phyloP scores from a whole-genome alignment of 2,329 filamentous ascomycete species.

The Cordyceps fumosorosea region DNA sequence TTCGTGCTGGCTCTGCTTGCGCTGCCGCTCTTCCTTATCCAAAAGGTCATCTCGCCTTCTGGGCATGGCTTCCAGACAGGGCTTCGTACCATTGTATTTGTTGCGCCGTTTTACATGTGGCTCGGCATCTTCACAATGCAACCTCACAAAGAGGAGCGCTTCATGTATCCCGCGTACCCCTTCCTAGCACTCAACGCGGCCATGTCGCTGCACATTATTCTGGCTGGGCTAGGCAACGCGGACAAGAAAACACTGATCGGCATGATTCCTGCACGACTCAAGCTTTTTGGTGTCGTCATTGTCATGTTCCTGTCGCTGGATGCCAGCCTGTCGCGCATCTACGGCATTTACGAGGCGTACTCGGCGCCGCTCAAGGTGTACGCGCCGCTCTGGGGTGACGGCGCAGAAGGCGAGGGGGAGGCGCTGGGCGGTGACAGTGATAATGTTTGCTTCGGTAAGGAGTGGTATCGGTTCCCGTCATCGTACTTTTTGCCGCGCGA shows the following conservation, averaged over 20 bases:
- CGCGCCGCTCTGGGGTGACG: constrained; percentile 53
- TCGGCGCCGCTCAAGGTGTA: constrained; percentile 72
- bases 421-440: constrained; percentile 55
- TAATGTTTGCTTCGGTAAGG: constrained; percentile 83
- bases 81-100: constrained; percentile 69
- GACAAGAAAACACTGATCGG: constrained; percentile 61
- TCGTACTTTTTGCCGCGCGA: constrained; percentile 84
- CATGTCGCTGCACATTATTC: constrained; percentile 71
- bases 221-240: constrained; percentile 66
- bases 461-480: constrained; percentile 96
- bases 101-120: constrained; percentile 91
- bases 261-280: constrained; percentile 68
- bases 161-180: constrained; percentile 97
- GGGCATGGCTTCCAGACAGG: constrained; percentile 60
- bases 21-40: constrained; percentile 67
- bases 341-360: constrained; percentile 76
- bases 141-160: constrained; percentile 95
- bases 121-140: constrained; percentile 84
- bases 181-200: constrained; percentile 85
- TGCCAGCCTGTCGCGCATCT: constrained; percentile 62
- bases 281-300: constrained; percentile 55
- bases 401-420: constrained; percentile 36
- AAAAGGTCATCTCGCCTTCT: constrained; percentile 59
- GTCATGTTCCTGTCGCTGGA: constrained; percentile 59
- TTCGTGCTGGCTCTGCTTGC: constrained; percentile 71